Percentiles rank a stretch among this genome's conserved stretches.
Conservation (phyloP, 345 rosid genomes). For the Physaria fendleri region DNA sequence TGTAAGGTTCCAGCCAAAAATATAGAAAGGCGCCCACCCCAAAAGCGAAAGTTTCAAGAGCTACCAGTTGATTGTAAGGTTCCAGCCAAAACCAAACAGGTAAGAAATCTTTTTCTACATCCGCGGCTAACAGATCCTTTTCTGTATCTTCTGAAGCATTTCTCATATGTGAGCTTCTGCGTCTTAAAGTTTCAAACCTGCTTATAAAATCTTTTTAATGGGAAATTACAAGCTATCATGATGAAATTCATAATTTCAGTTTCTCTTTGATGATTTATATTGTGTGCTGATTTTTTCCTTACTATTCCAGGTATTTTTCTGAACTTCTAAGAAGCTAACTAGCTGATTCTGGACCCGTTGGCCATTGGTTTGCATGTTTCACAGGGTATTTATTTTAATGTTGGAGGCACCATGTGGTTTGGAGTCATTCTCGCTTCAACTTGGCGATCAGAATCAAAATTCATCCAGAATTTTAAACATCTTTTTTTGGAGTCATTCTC, state of each 20-base stretch:
- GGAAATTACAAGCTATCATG: background rate
- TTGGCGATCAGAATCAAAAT: constrained; percentile 23
- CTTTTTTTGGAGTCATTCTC: constrained; percentile 25
- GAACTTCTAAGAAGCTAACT: constrained; percentile 94
- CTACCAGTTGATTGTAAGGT: constrained; percentile 44
- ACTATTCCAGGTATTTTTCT: constrained; percentile 97
- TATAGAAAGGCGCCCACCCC: constrained; percentile 52
- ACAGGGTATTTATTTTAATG: constrained; percentile 60
- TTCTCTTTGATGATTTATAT: background rate
- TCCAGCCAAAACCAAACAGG: constrained; percentile 52
- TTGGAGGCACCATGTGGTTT: constrained; percentile 37
- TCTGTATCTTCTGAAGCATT: background rate
- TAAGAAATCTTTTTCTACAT: constrained; percentile 25
- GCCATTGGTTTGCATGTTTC: constrained; percentile 91
- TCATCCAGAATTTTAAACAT: too few relatives aligned
- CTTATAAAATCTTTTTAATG: background rate
- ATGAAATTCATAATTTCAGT: constrained; percentile 1
- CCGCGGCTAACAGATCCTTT: background rate
- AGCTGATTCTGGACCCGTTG: constrained; percentile 83
- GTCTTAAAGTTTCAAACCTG: background rate
- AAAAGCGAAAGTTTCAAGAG: constrained; percentile 87
- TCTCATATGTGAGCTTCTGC: background rate
- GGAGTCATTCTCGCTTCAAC: constrained; percentile 31
- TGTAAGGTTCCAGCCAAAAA: too few relatives aligned
- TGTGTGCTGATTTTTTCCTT: constrained; percentile 51